Evolutionary conservation across 225 moss, liverwort and hornwort species (phyloP).

Genomic region (Sphagnum contortum): DNA sequence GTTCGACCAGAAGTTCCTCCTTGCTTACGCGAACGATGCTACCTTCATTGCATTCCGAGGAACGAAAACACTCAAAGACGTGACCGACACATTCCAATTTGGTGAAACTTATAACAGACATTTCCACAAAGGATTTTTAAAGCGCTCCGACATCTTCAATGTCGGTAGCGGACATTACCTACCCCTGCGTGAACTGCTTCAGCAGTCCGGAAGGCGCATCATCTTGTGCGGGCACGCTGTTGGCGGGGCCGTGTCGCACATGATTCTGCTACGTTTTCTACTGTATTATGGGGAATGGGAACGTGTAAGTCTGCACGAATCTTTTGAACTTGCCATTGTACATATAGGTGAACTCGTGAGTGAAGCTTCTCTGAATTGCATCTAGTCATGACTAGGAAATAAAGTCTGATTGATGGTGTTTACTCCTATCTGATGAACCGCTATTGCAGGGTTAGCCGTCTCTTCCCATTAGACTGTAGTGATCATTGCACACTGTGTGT

Average conservation of each 20-base stretch:
- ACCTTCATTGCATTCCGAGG: slow-evolving; percentile 1
- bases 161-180: background rate
- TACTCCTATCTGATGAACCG: too few species aligned
- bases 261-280: background rate
- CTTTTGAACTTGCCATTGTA: too few species aligned
- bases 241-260: slow-evolving; percentile 2
- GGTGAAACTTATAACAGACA: background rate
- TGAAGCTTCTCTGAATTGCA: too few species aligned
- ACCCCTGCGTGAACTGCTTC: background rate
- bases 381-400: too few species aligned
- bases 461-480: too few species aligned
- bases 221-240: background rate
- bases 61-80: background rate
- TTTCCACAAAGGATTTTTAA: background rate
- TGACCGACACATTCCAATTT: background rate
- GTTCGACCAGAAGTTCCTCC: slow-evolving; percentile 5
- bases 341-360: too few species aligned
- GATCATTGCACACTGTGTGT: too few species aligned
- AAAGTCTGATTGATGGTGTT: too few species aligned
- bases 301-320: too few species aligned
- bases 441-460: too few species aligned
- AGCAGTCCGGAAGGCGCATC: background rate
- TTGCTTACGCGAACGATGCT: background rate
- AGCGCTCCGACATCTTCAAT: background rate
- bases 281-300: background rate